Percentiles rank a stretch among this genome's conserved stretches.
Conservation (phyloP, 345 rosid species). For the Barbarea vulgaris region DNA sequence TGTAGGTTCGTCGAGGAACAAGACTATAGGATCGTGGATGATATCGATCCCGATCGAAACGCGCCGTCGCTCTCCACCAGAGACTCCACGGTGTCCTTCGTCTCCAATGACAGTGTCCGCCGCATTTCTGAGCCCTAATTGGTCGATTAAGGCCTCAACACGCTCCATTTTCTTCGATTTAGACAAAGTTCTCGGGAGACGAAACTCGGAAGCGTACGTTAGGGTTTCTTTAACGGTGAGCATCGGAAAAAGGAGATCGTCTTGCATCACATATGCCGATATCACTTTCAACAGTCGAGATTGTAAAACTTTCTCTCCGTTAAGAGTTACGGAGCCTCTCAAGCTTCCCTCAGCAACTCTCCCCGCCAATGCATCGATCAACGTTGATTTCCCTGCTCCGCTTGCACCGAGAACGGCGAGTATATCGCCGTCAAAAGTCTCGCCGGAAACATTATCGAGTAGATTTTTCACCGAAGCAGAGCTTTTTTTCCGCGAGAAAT, state of each 20-base stretch:
- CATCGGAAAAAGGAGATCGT: conserved; percentile 85
- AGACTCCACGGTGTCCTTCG: conserved; percentile 96
- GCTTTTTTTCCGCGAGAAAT: conserved; percentile 29
- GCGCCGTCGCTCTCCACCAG: conserved; percentile 90
- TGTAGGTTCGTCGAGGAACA: conserved; percentile 92
- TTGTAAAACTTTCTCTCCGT: conserved; percentile 63
- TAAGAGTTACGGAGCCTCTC: conserved; percentile 64
- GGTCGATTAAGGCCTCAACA: conserved; percentile 85
- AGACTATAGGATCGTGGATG: conserved; percentile 81
- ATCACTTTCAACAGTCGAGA: conserved; percentile 77
- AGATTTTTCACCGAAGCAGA: conserved; percentile 62
- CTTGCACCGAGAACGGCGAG: conserved; percentile 91
- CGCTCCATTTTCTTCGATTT: conserved; percentile 74
- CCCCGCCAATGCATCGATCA: conserved; percentile 81
- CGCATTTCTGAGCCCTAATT: conserved; percentile 79
- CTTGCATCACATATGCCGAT: conserved; percentile 95
- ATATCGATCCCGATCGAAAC: conserved; percentile 92
- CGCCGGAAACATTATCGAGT: conserved; percentile 78
- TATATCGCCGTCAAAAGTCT: conserved; percentile 83
- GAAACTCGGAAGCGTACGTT: conserved; percentile 85
- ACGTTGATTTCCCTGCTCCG: conserved; percentile 89
- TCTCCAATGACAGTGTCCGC: conserved; percentile 86
- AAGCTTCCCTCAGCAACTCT: conserved; percentile 66
- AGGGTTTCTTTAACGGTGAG: conserved; percentile 88
- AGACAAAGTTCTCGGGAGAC: conserved; percentile 69